Evolutionary conservation across 306 rosid species (phyloP).

Genomic region (Acacia acuminata): DNA sequence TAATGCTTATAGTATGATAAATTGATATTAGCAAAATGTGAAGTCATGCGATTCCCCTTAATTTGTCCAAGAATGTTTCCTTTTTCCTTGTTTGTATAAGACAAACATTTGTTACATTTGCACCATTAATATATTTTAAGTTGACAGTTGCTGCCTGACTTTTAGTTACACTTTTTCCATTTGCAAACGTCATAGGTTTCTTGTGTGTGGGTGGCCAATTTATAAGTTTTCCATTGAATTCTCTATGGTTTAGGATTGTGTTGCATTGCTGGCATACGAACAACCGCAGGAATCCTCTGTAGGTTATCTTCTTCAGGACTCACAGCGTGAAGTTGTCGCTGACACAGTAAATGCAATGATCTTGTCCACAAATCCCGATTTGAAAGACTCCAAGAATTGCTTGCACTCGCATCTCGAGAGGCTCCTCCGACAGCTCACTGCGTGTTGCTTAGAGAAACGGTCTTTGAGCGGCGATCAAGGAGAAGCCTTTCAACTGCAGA

Average conservation of each 20-base stretch:
- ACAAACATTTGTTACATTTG: background rate
- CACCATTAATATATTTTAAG: background rate
- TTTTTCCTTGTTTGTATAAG: too few species aligned
- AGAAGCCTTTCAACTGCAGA: constrained; percentile 82
- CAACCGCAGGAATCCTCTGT: constrained; percentile 75
- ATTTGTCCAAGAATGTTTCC: background rate
- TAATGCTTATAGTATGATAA: constrained; percentile 5
- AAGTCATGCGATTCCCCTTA: constrained; percentile 3
- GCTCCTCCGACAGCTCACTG: constrained; percentile 85
- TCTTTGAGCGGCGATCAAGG: constrained; percentile 85
- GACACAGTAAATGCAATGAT: constrained; percentile 90
- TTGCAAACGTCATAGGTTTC: background rate
- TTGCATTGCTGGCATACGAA: constrained; percentile 91
- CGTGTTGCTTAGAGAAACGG: constrained; percentile 82
- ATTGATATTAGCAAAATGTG: constrained; percentile 11
- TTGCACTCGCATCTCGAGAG: constrained; percentile 80
- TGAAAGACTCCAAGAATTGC: constrained; percentile 65
- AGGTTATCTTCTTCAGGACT: constrained; percentile 83
- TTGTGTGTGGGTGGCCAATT: background rate
- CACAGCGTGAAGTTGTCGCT: constrained; percentile 93
- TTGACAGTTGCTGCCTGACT: background rate
- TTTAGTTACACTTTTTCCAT: background rate
- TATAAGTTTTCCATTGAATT: constrained; percentile 19
- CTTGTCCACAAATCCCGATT: constrained; percentile 74
- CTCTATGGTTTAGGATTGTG: constrained; percentile 67